Conservation (phyloP, 2,329 filamentous ascomycete genomes). For the Catunica adiposa region DNA sequence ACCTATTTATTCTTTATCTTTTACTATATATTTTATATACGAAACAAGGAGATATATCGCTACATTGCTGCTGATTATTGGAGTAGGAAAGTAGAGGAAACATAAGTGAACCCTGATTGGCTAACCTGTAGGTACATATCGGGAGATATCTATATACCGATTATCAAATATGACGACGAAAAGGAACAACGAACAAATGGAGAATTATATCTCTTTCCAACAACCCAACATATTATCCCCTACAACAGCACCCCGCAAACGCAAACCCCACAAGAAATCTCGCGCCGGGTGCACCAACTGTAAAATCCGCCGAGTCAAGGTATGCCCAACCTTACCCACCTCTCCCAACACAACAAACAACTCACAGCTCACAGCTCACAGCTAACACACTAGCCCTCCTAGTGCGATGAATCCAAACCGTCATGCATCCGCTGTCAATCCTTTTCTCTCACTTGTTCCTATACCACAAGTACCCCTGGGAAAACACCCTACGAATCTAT, state of each 20-base stretch:
- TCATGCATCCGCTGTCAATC: slow-evolving; percentile 30
- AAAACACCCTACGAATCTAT: slow-evolving; percentile 14
- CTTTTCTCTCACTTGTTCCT: slow-evolving; percentile 33
- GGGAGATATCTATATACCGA: too few relatives aligned
- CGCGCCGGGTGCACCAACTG: slow-evolving; percentile 39
- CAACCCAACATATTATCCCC: too few relatives aligned
- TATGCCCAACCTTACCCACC: slow-evolving; percentile 18
- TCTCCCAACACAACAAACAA: background rate
- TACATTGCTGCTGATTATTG: too few relatives aligned
- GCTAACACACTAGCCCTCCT: slow-evolving; percentile 6
- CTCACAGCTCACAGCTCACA: background rate
- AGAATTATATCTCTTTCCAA: too few relatives aligned
- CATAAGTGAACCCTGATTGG: too few relatives aligned
- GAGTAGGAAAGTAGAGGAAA: too few relatives aligned
- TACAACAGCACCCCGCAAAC: slow-evolving; percentile 18
- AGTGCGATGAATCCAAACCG: slow-evolving; percentile 39
- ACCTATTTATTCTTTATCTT: too few relatives aligned
- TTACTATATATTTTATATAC: too few relatives aligned
- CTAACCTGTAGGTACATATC: too few relatives aligned
- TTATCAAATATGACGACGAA: too few relatives aligned
- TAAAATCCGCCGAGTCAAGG: slow-evolving; percentile 37
- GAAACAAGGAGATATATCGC: too few relatives aligned
- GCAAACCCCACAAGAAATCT: slow-evolving; percentile 34
- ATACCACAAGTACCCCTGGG: slow-evolving; percentile 20
- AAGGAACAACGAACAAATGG: too few relatives aligned